Conservation (phyloP, 169 alveolate species). For the Eimeria tenella region DNA sequence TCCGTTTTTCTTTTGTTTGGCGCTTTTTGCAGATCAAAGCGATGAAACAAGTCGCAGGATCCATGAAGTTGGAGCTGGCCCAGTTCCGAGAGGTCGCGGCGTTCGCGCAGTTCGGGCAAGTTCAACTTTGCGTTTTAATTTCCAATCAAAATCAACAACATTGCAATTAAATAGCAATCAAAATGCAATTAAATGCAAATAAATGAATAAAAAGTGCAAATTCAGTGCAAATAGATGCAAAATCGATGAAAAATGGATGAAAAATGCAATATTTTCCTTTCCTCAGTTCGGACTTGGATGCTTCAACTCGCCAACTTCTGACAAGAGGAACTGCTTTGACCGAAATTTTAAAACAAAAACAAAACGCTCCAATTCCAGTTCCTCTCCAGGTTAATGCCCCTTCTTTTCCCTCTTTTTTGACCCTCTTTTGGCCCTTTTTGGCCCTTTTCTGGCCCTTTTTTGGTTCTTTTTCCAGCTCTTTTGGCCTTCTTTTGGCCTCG, state of each 20-base stretch:
- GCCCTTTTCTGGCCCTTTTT: not conserved
- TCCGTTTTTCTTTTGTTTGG: not conserved
- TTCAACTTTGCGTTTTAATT: not conserved
- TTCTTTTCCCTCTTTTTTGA: not conserved
- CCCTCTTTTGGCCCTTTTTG: not conserved
- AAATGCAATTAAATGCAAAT: no score
- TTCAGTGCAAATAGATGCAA: no score
- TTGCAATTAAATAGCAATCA: no score
- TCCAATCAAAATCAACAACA: no score
- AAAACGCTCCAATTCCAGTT: conserved; percentile 89
- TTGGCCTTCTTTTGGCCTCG: not conserved
- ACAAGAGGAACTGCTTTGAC: conserved; percentile 96
- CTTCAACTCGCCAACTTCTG: conserved; percentile 95
- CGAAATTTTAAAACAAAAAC: conserved; percentile 94
- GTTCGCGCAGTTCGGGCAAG: conserved; percentile 96
- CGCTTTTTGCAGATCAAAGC: conserved; percentile 12
- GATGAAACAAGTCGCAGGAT: conserved; percentile 92
- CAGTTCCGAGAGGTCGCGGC: conserved; percentile 98
- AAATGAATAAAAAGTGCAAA: no score
- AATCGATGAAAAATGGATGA: no score
- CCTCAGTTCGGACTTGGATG: conserved; percentile 94
- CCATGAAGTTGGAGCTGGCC: conserved; percentile 97
- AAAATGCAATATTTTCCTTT: no score
- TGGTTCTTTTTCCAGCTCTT: not conserved
- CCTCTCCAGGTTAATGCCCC: conserved; percentile 84